Conservation (phyloP, 495 filamentous ascomycete species). For the Echria macrotheca region DNA sequence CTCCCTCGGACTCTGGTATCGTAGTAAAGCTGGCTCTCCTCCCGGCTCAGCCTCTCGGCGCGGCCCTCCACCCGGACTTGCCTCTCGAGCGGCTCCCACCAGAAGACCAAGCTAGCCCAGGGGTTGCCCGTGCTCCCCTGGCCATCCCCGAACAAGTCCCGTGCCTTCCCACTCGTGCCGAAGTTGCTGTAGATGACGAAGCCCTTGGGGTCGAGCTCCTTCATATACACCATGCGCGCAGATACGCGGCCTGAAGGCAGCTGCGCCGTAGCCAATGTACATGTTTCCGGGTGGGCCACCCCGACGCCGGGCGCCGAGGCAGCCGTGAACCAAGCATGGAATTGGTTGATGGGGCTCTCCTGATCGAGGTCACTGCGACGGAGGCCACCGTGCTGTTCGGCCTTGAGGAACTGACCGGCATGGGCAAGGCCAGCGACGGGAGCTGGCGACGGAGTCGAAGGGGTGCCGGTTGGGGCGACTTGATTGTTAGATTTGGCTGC, state of each 20-base stretch:
- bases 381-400: slow-evolving; percentile 39
- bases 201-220: slow-evolving; percentile 70
- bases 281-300: slow-evolving; percentile 69
- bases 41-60: slow-evolving; percentile 57
- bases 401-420: slow-evolving; percentile 58
- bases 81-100: slow-evolving; percentile 69
- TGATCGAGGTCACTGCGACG: slow-evolving; percentile 47
- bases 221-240: slow-evolving; percentile 84
- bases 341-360: slow-evolving; percentile 65
- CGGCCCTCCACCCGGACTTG: slow-evolving; percentile 81
- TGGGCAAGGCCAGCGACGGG: too few relatives aligned
- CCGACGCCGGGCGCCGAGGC: slow-evolving; percentile 48
- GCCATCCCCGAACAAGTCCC: slow-evolving; percentile 46
- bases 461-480: slow-evolving; percentile 37
- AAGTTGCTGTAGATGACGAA: slow-evolving; percentile 95
- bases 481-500: too few relatives aligned
- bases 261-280: slow-evolving; percentile 75
- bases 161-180: slow-evolving; percentile 66
- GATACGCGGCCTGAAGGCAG: slow-evolving; percentile 81
- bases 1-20: slow-evolving; percentile 73
- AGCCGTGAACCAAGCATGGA: slow-evolving; percentile 77
- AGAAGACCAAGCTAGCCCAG: slow-evolving; percentile 68
- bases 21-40: slow-evolving; percentile 84
- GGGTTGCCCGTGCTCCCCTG: slow-evolving; percentile 48
- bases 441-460: slow-evolving; percentile 10